Evolutionary conservation across 164 flowering plant genomes (phyloP).

Genomic region (Vitis rupestris): DNA sequence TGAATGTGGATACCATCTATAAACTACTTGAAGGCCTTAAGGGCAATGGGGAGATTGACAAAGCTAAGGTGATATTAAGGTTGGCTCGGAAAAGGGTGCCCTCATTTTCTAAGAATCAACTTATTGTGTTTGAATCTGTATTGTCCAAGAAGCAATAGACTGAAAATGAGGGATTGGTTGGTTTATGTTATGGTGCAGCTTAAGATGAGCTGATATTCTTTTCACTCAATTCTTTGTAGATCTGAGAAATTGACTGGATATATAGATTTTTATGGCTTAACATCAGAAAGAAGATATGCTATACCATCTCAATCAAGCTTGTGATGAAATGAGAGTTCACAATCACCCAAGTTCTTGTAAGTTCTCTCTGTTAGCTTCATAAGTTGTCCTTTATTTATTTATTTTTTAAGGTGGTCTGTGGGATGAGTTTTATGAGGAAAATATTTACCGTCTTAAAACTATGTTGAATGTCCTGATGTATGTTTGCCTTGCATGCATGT

Average conservation of each 20-base stretch:
- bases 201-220: slow-evolving; percentile 6
- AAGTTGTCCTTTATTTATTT: no score
- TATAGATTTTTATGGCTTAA: not conserved
- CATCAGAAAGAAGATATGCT: slow-evolving; percentile 3
- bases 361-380: not conserved
- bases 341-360: slow-evolving; percentile 9
- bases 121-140: slow-evolving; percentile 32
- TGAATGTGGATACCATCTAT: slow-evolving; percentile 49
- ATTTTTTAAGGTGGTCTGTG: no score
- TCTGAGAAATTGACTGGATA: slow-evolving; percentile 2
- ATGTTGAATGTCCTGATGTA: no score
- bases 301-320: slow-evolving; percentile 12
- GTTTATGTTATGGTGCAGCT: slow-evolving; percentile 1
- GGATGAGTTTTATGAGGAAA: no score
- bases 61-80: slow-evolving; percentile 40
- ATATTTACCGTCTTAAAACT: no score
- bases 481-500: no score
- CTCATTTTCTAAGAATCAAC: slow-evolving; percentile 39
- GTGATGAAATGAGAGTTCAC: slow-evolving; percentile 1
- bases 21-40: slow-evolving; percentile 53
- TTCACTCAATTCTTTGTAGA: slow-evolving; percentile 7
- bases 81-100: slow-evolving; percentile 53
- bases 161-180: not conserved
- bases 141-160: slow-evolving; percentile 14
- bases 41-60: slow-evolving; percentile 29